A percentile compares a stretch with the other conserved stretches of the same genome.
phyloP scores from a whole-genome alignment of 1,284 basidiomycete species.

The Cutaneotrichosporon dermatis region DNA sequence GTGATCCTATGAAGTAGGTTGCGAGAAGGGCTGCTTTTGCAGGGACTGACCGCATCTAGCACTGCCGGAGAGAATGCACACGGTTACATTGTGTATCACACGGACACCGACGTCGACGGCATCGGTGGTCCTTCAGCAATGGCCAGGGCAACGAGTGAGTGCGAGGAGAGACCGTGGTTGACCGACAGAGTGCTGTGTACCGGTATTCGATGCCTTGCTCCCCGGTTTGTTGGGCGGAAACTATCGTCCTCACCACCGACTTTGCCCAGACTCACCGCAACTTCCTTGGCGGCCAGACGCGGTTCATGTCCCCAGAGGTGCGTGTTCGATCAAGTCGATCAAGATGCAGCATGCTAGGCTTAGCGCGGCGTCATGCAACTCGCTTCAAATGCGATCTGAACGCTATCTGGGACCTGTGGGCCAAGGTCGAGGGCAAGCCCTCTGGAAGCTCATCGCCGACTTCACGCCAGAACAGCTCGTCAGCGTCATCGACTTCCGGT shows the following conservation, averaged over 20 bases:
- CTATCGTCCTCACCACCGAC: slow-evolving; percentile 22
- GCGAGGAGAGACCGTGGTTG: too few species aligned
- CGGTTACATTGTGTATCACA: slow-evolving; percentile 56
- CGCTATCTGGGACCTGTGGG: slow-evolving; percentile 51
- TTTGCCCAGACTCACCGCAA: slow-evolving; percentile 25
- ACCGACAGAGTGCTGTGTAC: slow-evolving; percentile 20
- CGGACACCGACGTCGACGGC: slow-evolving; percentile 62
- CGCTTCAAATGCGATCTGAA: slow-evolving; percentile 53
- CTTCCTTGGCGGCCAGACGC: slow-evolving; percentile 24
- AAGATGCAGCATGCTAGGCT: too few species aligned
- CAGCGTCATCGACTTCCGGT: slow-evolving; percentile 73
- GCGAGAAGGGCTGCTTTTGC: too few species aligned
- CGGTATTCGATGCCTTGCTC: slow-evolving; percentile 23
- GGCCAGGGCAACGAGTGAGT: slow-evolving; percentile 72
- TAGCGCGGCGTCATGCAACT: slow-evolving; percentile 52
- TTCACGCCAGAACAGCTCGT: slow-evolving; percentile 70
- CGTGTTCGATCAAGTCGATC: too few species aligned
- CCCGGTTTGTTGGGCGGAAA: slow-evolving; percentile 24
- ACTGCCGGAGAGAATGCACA: slow-evolving; percentile 85
- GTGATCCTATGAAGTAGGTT: slow-evolving; percentile 64
- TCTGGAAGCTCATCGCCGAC: slow-evolving; percentile 53
- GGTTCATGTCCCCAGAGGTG: slow-evolving; percentile 43
- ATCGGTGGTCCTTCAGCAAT: slow-evolving; percentile 89
- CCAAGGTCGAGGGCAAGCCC: slow-evolving; percentile 52
- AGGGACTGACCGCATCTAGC: slow-evolving; percentile 56